Percentiles rank a stretch among this genome's conserved stretches.
These are phyloP conservation scores for Stephania yunnanensis DNA, from an alignment of 164 flowering plant species.

Conservation along the genomic window DNA sequence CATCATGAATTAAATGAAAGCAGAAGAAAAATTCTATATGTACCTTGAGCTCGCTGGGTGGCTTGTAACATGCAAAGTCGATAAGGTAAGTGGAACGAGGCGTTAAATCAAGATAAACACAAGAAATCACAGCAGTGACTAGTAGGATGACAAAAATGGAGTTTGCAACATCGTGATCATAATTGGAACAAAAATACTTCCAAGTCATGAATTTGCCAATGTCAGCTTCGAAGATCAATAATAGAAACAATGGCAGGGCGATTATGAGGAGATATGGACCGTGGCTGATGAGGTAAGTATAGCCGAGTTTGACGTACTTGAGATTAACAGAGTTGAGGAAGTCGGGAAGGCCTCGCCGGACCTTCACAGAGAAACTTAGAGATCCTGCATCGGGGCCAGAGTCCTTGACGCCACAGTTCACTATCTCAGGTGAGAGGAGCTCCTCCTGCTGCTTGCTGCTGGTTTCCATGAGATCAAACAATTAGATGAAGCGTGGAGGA, in stretches of 20 bases:
- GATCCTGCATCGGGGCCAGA: constrained; percentile 51
- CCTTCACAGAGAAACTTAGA: constrained; percentile 42
- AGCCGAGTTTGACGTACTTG: constrained; percentile 65
- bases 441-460: constrained; percentile 28
- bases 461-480: not conserved
- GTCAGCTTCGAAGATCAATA: constrained; percentile 21
- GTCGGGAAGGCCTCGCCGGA: constrained; percentile 46
- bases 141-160: constrained; percentile 17
- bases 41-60: constrained; percentile 63
- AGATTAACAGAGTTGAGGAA: constrained; percentile 52
- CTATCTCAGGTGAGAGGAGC: constrained; percentile 43
- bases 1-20: not conserved
- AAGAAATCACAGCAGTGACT: constrained; percentile 18
- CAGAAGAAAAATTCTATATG: not conserved
- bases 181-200: constrained; percentile 18
- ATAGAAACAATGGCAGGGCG: constrained; percentile 21
- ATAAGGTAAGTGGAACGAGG: constrained; percentile 49
- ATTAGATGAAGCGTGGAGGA: not conserved
- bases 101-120: constrained; percentile 24
- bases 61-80: constrained; percentile 63
- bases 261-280: constrained; percentile 22
- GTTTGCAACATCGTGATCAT: constrained; percentile 13
- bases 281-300: constrained; percentile 38
- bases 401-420: constrained; percentile 33
- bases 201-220: constrained; percentile 25